These are phyloP conservation scores for Chlamydomonas reinhardtii DNA, from an alignment of 163 green algal genomes.

Conservation along the genomic window DNA sequence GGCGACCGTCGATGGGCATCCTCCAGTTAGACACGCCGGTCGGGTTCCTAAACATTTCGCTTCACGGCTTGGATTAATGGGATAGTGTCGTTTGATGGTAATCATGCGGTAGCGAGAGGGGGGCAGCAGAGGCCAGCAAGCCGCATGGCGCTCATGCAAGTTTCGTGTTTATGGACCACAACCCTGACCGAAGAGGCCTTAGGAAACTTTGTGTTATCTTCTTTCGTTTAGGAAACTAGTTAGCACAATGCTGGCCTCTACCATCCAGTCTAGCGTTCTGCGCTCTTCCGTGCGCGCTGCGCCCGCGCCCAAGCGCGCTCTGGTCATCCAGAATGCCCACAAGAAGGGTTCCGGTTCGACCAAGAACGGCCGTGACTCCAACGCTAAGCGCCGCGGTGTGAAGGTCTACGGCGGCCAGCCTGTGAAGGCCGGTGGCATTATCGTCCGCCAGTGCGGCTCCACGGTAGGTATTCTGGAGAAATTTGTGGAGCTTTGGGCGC, in stretches of 20 bases:
- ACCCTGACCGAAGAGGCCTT: neutral
- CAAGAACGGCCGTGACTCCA: constrained; percentile 98
- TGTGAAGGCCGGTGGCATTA: constrained; percentile 95
- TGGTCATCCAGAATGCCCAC: constrained; percentile 75
- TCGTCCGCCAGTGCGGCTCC: constrained; percentile 94
- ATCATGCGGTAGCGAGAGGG: too few relatives aligned
- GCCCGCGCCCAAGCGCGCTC: constrained; percentile 38
- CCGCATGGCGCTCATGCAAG: neutral
- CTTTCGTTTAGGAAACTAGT: neutral
- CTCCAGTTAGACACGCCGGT: too few relatives aligned
- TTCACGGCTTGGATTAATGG: too few relatives aligned
- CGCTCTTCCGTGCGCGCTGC: constrained; percentile 40
- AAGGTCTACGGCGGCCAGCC: constrained; percentile 98
- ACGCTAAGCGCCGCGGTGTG: constrained; percentile 91
- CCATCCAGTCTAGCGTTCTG: constrained; percentile 31
- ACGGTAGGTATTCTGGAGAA: constrained; percentile 48
- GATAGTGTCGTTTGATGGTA: too few relatives aligned
- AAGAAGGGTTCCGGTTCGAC: constrained; percentile 86
- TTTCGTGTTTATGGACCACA: neutral
- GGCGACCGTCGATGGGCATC: too few relatives aligned
- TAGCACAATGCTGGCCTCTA: constrained; percentile 35
- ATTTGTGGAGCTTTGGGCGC: too few relatives aligned
- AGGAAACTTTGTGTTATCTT: too few relatives aligned
- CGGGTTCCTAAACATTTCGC: too few relatives aligned
- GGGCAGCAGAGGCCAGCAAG: too few relatives aligned